Base-by-base conservation (phyloP, 768 basidiomycete species). In the Boletus insuetus region DNA sequence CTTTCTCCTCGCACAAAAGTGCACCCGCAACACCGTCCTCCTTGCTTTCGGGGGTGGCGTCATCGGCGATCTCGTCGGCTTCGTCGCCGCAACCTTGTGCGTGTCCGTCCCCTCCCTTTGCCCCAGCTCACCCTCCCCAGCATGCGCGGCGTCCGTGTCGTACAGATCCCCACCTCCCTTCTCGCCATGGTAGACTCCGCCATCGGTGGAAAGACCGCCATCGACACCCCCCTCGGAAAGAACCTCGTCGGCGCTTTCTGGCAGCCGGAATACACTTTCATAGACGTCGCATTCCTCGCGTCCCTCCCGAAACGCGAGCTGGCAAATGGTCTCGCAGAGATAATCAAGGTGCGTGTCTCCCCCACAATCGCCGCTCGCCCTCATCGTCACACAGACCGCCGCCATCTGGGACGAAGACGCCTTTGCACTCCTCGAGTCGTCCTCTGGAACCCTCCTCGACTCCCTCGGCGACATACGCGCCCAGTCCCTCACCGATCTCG, bases 181-280 rank as follows among this genome's bases (percentile, higher is more conserved):
- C 82, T 99, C 55, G 94, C 95, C 7, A 99, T 99, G 97, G 97
- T 99, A 22, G 97, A 99, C 73, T 98, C 95, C 0, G 87, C 92
- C 56, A 87, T 99, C 42, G 97, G 97, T 6, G 96, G 97, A 35
- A 99, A 98, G 79, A 99, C 97, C 0, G 96, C 97, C n/a, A 94
- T 98, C 58, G 97, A 99, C 69, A 98, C 96, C 0, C 94, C 93
- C 3, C 91, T 94, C 59, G 97, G 97, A 52, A 99, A 99, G 77
- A 99, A 99, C 73, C 82, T 98, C 61, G 93, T 99, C 61, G 97
- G 97, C 55, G 90, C 96, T 6, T 99, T 98, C 78, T 94, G 94
- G 92, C 96, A 98, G 73, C 97, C 97, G 0, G 84, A 90, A 64
- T 98, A 88, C 77, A 88, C 98, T 68, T 99, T 99, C 74, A 96